Base-by-base conservation (phyloP, 1,284 basidiomycete species). In the Puccinia hordei region DNA sequence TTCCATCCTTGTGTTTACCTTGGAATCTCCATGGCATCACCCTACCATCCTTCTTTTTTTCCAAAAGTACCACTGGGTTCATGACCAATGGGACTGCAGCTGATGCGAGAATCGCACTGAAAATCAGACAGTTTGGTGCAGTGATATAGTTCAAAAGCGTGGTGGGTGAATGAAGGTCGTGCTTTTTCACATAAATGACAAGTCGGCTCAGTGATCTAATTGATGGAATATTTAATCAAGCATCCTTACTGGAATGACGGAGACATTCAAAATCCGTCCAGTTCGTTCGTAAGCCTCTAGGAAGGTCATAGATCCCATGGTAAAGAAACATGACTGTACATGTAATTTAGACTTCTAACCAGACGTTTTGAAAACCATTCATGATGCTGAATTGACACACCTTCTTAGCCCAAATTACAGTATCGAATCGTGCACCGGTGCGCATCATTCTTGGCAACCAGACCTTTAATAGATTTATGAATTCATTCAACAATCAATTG, bases 111-210 rank as follows among this genome's bases (percentile, higher is more conserved):
- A 93, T 85, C 0, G 88, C 87, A 19, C 86, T 87, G 88, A 88
- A 90, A 81, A 90, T 89, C 76, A 90, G 86, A 83, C 89, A 90
- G 86, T 98, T 93, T 0, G 96, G 96, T 12, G 95, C 93, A 15
- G 95, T 98, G 80, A 98, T 89, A 85, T 98, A 94, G 86, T 99
- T 98, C 53, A 99, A 88, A 10, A 98, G 87, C 86, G 97, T 98
- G 1, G 95, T 98, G 1, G 96, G 96, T 17, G 85, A 86, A 77
- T 85, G 84, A 22, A 83, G 83, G 61, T 85, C 84, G 81, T 82
- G 83, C 13, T 84, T 83, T n/a, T n/a, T n/a, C n/a, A 4, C 82
- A 35, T 69, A 41, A 59, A 46, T 51, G 68, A 12, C 35, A 51
- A 46, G 61, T 30, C 53, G 53, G 19, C 33, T 35, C 66, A 12